These are phyloP conservation scores for Penicillium salamii DNA, from an alignment of 495 filamentous ascomycete species.

Conservation along the genomic window DNA sequence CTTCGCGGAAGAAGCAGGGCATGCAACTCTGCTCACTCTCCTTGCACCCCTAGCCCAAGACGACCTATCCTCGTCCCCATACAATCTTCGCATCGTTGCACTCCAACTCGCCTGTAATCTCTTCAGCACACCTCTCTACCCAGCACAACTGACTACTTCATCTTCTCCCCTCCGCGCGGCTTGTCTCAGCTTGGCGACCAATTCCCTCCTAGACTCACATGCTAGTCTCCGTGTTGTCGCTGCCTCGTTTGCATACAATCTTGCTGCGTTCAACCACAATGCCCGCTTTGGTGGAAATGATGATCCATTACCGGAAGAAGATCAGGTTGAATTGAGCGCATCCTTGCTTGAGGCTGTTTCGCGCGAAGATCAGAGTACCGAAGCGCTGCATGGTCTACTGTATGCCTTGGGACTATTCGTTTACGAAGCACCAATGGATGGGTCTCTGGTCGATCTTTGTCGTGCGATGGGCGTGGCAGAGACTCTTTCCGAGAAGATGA, in stretches of 20 bases:
- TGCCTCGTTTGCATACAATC: conserved; percentile 78
- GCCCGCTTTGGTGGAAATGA: conserved; percentile 54
- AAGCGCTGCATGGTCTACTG: conserved; percentile 70
- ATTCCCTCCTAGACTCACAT: conserved; percentile 53
- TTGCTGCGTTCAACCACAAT: conserved; percentile 67
- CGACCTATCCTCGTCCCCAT: conserved; percentile 55
- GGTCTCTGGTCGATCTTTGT: conserved; percentile 73
- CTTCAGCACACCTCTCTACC: conserved; percentile 54
- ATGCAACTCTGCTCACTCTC: conserved; percentile 61
- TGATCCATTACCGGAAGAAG: conserved; percentile 61
- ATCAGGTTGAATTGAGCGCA: conserved; percentile 76
- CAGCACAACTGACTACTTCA: conserved; percentile 35
- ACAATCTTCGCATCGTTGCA: conserved; percentile 78
- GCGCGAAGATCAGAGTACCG: conserved; percentile 62
- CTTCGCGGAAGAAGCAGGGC: conserved; percentile 71
- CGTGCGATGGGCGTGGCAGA: conserved; percentile 65
- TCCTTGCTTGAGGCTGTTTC: conserved; percentile 72
- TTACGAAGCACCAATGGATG: conserved; percentile 65
- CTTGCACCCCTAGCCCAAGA: conserved; percentile 54
- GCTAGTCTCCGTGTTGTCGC: conserved; percentile 68
- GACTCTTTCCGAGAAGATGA: conserved; percentile 53
- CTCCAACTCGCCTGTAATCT: conserved; percentile 64
- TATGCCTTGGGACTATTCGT: conserved; percentile 69
- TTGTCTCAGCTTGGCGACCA: conserved; percentile 45
- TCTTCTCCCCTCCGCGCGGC: conserved; percentile 31